Evolutionary conservation across 192 early-diverging fungal genomes (phyloP), one percentile per base, ranked within the genome.

Genomic region (Rhizoclosmatium sp.): DNA sequence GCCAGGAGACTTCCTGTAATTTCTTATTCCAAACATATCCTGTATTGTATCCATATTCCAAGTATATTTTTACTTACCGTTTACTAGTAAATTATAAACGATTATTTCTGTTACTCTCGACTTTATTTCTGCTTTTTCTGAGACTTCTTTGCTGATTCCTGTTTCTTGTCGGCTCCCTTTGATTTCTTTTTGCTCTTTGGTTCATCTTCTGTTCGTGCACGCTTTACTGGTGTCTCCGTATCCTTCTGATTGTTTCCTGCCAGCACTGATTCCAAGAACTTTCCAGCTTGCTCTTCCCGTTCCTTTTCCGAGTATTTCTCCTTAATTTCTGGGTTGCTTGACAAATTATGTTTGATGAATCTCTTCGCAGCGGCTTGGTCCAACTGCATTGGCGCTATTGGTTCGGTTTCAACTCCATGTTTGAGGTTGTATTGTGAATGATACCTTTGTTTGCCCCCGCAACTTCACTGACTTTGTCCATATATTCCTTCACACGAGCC

Each of bases 291-390:
- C 4, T 9, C n/a, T 9, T 58, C 14, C 16, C 42, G 48, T 58
- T 72, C 51, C 7, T 23, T 10, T 45, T 72, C 70, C 19, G 5
- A 40, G 41, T 72, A 58, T 42, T 23, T 68, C 14, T 69, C 39
- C 49, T 68, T 68, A 51, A 41, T 45, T n/a, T 44, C 54, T 39
- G 70, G 70, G 51, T 72, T 72, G 7, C n/a, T n/a, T 12, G 74
- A 78, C 2, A 78, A 44, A 46, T 76, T 56, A 42, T 78, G 77
- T 78, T 76, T 69, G 59, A 78, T 78, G 66, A 78, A 78, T 49
- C 77, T 14, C 40, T 51, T 16, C 14, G 77, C 77, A 39, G 77
- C 77, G 12, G 42, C 74, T 51, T 78, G 69, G 58, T 78, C 77
- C 23, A 78, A 23, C 40, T 61, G 21, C 45, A 41, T 76, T 16